Evolutionary conservation across 306 rosid species (phyloP), one percentile per base, ranked within the genome.

Genomic region (Gastrolobium villosum): DNA sequence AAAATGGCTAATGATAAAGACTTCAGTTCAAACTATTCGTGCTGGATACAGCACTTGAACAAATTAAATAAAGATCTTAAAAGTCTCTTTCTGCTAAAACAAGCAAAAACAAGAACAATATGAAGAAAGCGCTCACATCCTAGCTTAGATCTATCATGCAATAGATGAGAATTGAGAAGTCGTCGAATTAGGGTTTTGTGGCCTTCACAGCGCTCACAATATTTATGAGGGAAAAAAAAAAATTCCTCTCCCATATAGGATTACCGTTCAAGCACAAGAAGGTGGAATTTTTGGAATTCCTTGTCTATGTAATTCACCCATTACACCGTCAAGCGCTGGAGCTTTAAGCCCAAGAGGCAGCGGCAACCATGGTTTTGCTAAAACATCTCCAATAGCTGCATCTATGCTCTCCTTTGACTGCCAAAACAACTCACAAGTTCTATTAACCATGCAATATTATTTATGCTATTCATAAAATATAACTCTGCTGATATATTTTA

Each of bases 341-440:
- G 97, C 93, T 78, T 90, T 95, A 37, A 95, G 89, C 5, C 99
- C 97, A 39, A 95, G 90, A 10, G 99, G 98, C 45, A 95, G 91
- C 26, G 99, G 98, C 63, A 89, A 87, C 97, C 97, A 87, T 35
- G 99, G 99, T 75, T 89, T 91, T 60, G 89, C 81, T 78, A 95
- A 80, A 65, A 81, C 94, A 74, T 93, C 99, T 80, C 98, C 94
- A 26, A 95, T 87, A 1, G 98, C 96, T 49, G 94, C 92, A 74
- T 95, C 99, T 77, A 95, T 57, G 71, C 98, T 93, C 78, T 95
- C 99, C 83, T 93, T 93, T 59, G 99, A 89, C 99, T 95, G 95
- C 56, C 1, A 59, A 67, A 20, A 43, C 34, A 48, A 53, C 53
- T 45, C 48, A 52, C 41, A n/a, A 28, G n/a, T 73, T 46, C 20